Conservation (phyloP, 2,329 filamentous ascomycete species). For the Clonostachys solani region DNA sequence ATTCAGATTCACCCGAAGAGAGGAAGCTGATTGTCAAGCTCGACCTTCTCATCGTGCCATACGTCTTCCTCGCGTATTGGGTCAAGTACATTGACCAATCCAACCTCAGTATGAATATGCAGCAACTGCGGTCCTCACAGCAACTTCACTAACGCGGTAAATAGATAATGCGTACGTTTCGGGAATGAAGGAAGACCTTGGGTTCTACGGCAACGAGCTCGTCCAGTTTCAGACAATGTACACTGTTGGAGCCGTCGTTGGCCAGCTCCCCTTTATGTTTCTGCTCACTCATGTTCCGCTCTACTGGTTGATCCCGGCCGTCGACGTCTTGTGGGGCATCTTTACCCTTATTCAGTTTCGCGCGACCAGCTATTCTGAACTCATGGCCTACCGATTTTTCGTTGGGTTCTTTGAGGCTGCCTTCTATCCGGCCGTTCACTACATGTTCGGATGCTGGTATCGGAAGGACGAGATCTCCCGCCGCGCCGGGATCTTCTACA, state of each 20-base stretch:
- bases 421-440: slow-evolving; percentile 34
- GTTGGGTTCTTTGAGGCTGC: slow-evolving; percentile 47
- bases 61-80: slow-evolving; percentile 50
- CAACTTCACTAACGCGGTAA: neutral
- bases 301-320: slow-evolving; percentile 42
- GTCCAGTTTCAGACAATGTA: slow-evolving; percentile 41
- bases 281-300: slow-evolving; percentile 41
- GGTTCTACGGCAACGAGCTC: slow-evolving; percentile 46
- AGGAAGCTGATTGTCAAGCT: slow-evolving; percentile 39
- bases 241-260: slow-evolving; percentile 45
- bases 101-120: neutral
- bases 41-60: slow-evolving; percentile 50
- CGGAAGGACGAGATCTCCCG: slow-evolving; percentile 39
- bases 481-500: slow-evolving; percentile 44
- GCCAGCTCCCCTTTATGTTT: slow-evolving; percentile 44
- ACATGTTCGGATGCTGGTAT: slow-evolving; percentile 35
- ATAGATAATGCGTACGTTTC: slow-evolving; percentile 45
- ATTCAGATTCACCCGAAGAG: neutral
- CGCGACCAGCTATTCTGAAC: slow-evolving; percentile 39
- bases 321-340: slow-evolving; percentile 50
- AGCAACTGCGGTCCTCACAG: neutral
- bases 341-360: slow-evolving; percentile 53
- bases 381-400: slow-evolving; percentile 49
- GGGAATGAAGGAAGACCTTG: slow-evolving; percentile 46
- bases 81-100: slow-evolving; percentile 39